These are phyloP conservation scores for Taiozyma sp. DNA, from an alignment of 1,139 yeast species.

Conservation along the genomic window DNA sequence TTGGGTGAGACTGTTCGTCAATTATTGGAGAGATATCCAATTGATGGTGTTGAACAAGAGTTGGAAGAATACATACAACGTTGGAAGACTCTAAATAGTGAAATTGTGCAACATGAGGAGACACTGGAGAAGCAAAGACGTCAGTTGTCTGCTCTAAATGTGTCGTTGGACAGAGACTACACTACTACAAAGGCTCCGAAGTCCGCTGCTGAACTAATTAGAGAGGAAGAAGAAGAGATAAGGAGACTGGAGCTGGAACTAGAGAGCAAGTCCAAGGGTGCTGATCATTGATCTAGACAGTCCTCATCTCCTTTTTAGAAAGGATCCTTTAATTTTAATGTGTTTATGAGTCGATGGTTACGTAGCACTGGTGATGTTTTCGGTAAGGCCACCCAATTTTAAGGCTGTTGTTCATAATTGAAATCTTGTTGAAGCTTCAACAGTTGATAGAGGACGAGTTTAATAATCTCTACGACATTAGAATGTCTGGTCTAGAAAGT, in stretches of 20 bases:
- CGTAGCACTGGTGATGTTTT: not conserved
- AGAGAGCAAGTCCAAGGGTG: not conserved
- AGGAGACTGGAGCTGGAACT: conserved; percentile 19
- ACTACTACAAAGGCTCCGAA: not conserved
- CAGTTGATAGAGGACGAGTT: not conserved
- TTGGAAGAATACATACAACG: conserved; percentile 17
- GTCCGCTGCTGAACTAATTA: conserved; percentile 21
- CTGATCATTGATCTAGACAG: not conserved
- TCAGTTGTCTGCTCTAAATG: conserved; percentile 21
- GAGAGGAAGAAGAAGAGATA: conserved; percentile 27
- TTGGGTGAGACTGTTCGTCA: conserved; percentile 27
- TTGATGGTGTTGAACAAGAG: conserved; percentile 25
- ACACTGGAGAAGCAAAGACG: conserved; percentile 25
- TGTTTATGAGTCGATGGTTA: not conserved
- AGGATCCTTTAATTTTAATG: not conserved
- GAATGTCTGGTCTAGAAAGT: conserved; percentile 46
- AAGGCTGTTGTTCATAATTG: not conserved
- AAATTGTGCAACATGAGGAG: conserved; percentile 27
- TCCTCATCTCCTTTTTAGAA: no score
- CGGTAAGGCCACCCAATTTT: not conserved
- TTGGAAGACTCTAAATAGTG: conserved; percentile 21
- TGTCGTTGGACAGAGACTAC: conserved; percentile 18
- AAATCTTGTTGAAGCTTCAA: not conserved
- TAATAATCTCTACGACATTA: not conserved
- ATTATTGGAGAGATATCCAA: conserved; percentile 27